Evolutionary conservation across 306 rosid genomes (phyloP).

Genomic region (Vigna reflexopilosa): DNA sequence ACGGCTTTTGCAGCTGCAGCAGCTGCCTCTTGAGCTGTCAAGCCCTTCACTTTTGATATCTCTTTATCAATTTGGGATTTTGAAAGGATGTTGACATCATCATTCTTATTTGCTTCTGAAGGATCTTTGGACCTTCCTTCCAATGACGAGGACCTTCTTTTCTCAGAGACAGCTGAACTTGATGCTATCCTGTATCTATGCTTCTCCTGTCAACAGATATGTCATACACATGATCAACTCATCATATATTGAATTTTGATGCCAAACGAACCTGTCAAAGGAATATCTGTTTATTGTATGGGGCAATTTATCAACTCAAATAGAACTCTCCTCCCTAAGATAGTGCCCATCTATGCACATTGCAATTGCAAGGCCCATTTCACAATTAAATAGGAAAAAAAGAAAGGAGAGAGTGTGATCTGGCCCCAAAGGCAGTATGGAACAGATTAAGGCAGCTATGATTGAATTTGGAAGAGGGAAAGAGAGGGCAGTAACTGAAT

Average conservation of each 20-base stretch:
- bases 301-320: conserved; percentile 31
- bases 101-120: conserved; percentile 57
- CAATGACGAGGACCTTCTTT: conserved; percentile 62
- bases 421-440: neutral
- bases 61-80: conserved; percentile 75
- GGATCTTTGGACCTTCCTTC: conserved; percentile 63
- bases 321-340: conserved; percentile 33
- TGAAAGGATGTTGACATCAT: conserved; percentile 58
- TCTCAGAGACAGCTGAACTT: conserved; percentile 59
- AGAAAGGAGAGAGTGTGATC: neutral
- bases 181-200: conserved; percentile 72
- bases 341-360: conserved; percentile 31
- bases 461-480: neutral
- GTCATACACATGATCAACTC: conserved; percentile 19
- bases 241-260: conserved; percentile 34
- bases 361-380: conserved; percentile 1
- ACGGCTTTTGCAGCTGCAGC: conserved; percentile 92
- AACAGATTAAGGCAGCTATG: neutral
- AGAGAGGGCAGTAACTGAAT: neutral
- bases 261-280: conserved; percentile 21
- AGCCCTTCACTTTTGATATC: conserved; percentile 64
- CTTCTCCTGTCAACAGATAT: conserved; percentile 68
- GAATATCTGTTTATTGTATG: conserved; percentile 6
- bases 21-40: conserved; percentile 86
- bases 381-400: neutral